phyloP scores from a whole-genome alignment of 1,284 basidiomycete species.

The Anthracocystis panici-leucophaei region DNA sequence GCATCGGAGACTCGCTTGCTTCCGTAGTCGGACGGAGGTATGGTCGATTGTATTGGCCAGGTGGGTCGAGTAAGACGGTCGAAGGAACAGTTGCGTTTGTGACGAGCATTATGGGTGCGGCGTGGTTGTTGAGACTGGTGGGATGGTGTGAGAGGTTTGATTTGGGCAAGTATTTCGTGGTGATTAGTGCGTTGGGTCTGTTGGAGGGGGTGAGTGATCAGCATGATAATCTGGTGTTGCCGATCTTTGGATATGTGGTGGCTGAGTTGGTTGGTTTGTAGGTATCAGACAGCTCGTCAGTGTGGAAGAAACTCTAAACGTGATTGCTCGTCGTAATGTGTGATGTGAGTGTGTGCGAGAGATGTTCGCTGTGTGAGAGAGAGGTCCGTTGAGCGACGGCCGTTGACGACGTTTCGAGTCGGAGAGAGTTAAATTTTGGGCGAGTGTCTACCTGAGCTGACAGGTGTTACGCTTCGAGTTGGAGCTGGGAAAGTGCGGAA shows the following conservation, averaged over 20 bases:
- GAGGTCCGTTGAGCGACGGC: not conserved
- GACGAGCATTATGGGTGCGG: conserved; percentile 78
- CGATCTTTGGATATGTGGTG: conserved; percentile 61
- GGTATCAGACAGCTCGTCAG: conserved; percentile 6
- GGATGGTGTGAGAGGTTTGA: conserved; percentile 71
- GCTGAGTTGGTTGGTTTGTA: conserved; percentile 46
- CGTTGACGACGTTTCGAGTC: not conserved
- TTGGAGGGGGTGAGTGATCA: conserved; percentile 67
- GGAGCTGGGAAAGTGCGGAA: too few species aligned
- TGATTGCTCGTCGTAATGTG: too few species aligned
- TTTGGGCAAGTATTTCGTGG: conserved; percentile 38
- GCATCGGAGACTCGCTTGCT: conserved; percentile 93
- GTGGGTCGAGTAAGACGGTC: conserved; percentile 83
- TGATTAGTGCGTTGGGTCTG: conserved; percentile 50
- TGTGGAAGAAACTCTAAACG: not conserved
- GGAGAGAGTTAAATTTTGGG: not conserved
- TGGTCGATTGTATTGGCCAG: conserved; percentile 84
- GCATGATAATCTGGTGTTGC: conserved; percentile 68
- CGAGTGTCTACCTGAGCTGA: not conserved
- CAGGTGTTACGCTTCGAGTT: not conserved
- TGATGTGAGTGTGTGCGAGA: not conserved
- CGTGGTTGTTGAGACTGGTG: conserved; percentile 78
- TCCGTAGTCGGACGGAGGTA: conserved; percentile 89
- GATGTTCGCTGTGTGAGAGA: not conserved
- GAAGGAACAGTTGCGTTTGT: conserved; percentile 90